phyloP scores from a whole-genome alignment of 306 rosid species.

The Medicago lupulina region DNA sequence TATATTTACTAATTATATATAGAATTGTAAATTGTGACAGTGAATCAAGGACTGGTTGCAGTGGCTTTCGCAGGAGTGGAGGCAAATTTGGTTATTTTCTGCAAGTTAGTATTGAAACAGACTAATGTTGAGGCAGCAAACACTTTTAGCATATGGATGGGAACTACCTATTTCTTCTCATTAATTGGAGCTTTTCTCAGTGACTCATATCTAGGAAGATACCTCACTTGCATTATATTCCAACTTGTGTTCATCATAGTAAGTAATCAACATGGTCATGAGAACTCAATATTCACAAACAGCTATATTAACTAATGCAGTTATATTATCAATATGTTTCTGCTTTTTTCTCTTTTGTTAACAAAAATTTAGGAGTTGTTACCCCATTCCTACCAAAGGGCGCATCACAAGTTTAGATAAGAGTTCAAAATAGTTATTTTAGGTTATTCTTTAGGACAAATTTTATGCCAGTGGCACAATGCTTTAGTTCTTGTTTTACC shows the following conservation, averaged over 20 bases:
- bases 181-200: slow-evolving; percentile 69
- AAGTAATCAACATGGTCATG: slow-evolving; percentile 38
- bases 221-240: slow-evolving; percentile 60
- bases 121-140: slow-evolving; percentile 69
- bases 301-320: neutral
- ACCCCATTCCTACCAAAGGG: neutral
- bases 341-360: neutral
- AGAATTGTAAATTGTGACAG: slow-evolving; percentile 44
- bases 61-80: slow-evolving; percentile 69
- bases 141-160: slow-evolving; percentile 71
- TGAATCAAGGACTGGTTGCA: slow-evolving; percentile 64
- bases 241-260: slow-evolving; percentile 56
- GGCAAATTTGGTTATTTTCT: slow-evolving; percentile 67
- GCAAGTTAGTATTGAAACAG: slow-evolving; percentile 63
- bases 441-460: neutral
- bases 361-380: neutral
- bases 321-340: neutral
- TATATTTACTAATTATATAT: slow-evolving; percentile 9
- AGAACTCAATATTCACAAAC: neutral
- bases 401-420: neutral
- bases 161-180: slow-evolving; percentile 63
- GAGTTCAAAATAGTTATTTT: too few relatives aligned
- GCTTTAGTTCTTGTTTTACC: neutral
- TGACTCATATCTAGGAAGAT: slow-evolving; percentile 69
- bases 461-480: neutral